A percentile compares a stretch with the other conserved stretches of the same genome.
phyloP scores from a whole-genome alignment of 2,329 filamentous ascomycete species.

The Hymenoscyphus scutula region DNA sequence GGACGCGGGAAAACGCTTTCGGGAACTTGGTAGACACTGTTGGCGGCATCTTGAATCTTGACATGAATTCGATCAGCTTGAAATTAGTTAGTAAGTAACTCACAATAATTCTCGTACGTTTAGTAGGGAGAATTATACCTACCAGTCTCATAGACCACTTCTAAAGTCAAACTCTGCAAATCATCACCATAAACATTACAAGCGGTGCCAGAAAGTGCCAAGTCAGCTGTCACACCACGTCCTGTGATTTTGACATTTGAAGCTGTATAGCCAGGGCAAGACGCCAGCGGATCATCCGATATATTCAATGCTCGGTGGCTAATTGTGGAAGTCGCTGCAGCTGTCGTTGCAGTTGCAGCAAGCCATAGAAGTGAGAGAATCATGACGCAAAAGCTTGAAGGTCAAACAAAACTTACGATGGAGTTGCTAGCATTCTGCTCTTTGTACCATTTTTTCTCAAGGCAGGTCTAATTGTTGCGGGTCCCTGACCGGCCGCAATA shows the following conservation, averaged over 20 bases:
- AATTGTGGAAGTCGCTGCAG: neutral
- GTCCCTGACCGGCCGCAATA: neutral
- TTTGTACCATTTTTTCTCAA: neutral
- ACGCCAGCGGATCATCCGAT: constrained; percentile 1
- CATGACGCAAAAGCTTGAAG: neutral
- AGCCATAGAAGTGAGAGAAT: neutral
- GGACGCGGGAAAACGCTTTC: constrained; percentile 56
- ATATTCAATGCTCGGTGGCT: neutral
- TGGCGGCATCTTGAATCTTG: constrained; percentile 57
- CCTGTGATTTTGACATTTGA: constrained; percentile 53
- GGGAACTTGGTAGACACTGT: constrained; percentile 62
- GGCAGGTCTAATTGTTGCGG: neutral
- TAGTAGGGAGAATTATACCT: neutral
- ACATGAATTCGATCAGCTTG: constrained; percentile 60
- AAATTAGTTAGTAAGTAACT: neutral
- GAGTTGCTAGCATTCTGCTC: neutral
- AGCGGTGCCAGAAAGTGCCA: constrained; percentile 64
- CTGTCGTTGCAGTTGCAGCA: neutral
- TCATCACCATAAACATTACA: constrained; percentile 80
- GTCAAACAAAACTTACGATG: neutral
- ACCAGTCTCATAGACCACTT: constrained; percentile 60
- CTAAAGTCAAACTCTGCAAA: constrained; percentile 56
- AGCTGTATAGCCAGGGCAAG: constrained; percentile 66
- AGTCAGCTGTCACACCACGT: constrained; percentile 62
- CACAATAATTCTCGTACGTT: neutral